Conservation (phyloP, 2,329 filamentous ascomycete species). For the Alternaria alternata region DNA sequence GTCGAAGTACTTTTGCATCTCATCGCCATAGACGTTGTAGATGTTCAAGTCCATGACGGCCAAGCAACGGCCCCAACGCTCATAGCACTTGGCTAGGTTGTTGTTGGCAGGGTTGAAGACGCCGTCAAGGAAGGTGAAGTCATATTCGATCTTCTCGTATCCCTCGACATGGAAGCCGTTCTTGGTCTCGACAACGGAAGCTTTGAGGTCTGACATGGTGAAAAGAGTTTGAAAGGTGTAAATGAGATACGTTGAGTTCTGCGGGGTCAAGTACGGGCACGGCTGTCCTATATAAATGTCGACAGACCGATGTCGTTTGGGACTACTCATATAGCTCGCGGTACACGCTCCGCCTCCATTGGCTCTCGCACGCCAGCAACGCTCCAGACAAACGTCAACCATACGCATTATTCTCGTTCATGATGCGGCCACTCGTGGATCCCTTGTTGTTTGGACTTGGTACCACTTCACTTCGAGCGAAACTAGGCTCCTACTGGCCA, state of each 20-base stretch:
- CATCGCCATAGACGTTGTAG: conserved; percentile 70
- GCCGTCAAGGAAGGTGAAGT: conserved; percentile 76
- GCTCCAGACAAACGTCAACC: conserved; percentile 38
- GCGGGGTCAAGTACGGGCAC: conserved; percentile 19
- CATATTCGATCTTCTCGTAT: conserved; percentile 79
- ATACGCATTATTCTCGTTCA: conserved; percentile 31
- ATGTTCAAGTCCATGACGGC: conserved; percentile 77
- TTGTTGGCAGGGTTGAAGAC: conserved; percentile 69
- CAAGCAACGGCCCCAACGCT: conserved; percentile 70
- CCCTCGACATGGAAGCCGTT: conserved; percentile 75
- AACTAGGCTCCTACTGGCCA: conserved; percentile 38
- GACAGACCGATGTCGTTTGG: conserved; percentile 18
- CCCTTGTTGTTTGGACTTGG: conserved; percentile 34
- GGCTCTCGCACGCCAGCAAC: conserved; percentile 29
- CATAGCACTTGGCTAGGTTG: conserved; percentile 71
- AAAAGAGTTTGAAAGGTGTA: conserved; percentile 18
- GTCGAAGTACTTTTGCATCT: conserved; percentile 73
- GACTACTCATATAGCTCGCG: conserved; percentile 21
- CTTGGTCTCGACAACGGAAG: conserved; percentile 69
- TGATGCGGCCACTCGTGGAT: conserved; percentile 30
- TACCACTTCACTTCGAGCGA: conserved; percentile 24
- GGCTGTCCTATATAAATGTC: conserved; percentile 29
- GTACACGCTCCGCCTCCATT: conserved; percentile 33
- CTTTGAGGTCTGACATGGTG: conserved; percentile 73
- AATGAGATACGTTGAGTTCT: conserved; percentile 39